phyloP scores from a whole-genome alignment of 257 asterid species.

The Nicotiana otophora region DNA sequence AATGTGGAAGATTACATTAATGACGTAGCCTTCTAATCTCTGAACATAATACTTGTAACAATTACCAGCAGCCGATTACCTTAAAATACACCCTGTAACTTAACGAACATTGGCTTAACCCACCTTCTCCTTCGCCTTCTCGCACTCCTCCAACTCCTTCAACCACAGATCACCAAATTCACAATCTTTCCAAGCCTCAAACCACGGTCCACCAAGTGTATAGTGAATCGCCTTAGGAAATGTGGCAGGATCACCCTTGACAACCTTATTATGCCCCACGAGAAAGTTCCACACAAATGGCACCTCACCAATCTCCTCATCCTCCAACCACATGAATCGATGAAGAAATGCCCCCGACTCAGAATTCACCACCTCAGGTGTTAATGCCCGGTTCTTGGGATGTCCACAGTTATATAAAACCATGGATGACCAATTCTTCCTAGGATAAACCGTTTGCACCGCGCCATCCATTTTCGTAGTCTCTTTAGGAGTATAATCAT shows the following conservation, averaged over 20 bases:
- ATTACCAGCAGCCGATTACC: background rate
- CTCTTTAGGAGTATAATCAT: conserved; percentile 82
- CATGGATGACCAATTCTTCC: conserved; percentile 98
- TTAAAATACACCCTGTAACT: background rate
- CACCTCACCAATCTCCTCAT: conserved; percentile 75
- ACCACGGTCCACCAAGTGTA: conserved; percentile 93
- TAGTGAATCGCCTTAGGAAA: conserved; percentile 74
- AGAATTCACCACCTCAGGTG: conserved; percentile 72
- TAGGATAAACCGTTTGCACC: conserved; percentile 67
- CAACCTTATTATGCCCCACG: conserved; percentile 72
- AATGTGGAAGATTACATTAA: background rate
- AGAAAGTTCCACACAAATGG: conserved; percentile 86
- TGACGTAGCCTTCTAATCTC: background rate
- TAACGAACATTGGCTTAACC: background rate
- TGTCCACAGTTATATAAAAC: conserved; percentile 81
- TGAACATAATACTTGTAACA: background rate
- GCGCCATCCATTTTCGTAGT: conserved; percentile 91
- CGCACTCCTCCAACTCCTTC: conserved; percentile 60
- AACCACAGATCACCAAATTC: conserved; percentile 86
- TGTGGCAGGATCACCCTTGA: conserved; percentile 51
- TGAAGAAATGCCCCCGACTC: conserved; percentile 77
- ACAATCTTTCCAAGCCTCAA: conserved; percentile 85
- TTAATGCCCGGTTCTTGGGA: conserved; percentile 45
- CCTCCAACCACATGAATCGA: conserved; percentile 80
- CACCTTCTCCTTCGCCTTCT: conserved; percentile 28